Percentiles rank a stretch among this genome's conserved stretches.
These are phyloP conservation scores for Eutrema yunnanense DNA, from an alignment of 345 rosid genomes.

Conservation along the genomic window DNA sequence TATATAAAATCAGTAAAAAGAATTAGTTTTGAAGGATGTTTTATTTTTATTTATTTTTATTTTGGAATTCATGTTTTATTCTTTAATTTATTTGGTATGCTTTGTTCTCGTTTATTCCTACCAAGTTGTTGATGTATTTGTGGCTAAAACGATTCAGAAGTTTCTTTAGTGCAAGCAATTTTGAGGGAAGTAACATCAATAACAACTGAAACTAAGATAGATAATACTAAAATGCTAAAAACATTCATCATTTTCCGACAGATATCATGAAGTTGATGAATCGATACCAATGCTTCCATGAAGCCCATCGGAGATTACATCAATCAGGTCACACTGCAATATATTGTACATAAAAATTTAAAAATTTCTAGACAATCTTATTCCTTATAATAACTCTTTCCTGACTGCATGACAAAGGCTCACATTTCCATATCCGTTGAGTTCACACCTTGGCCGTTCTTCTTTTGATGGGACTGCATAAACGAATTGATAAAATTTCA, in stretches of 20 bases:
- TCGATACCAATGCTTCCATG: slow-evolving; percentile 6
- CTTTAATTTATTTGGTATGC: too few species aligned
- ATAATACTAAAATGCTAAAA: background rate
- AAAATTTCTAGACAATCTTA: background rate
- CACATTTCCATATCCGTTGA: slow-evolving; percentile 34
- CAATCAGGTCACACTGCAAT: slow-evolving; percentile 13
- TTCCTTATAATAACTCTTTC: background rate
- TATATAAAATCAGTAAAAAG: too few species aligned
- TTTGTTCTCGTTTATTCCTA: too few species aligned
- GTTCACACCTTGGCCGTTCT: slow-evolving; percentile 20
- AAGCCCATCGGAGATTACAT: slow-evolving; percentile 14
- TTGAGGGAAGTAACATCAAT: slow-evolving; percentile 4
- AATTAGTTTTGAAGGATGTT: too few species aligned
- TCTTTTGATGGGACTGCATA: slow-evolving; percentile 26
- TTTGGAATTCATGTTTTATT: too few species aligned
- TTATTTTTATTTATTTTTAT: too few species aligned
- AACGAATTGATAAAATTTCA: background rate
- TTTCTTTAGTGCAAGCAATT: background rate
- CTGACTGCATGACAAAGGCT: slow-evolving; percentile 15
- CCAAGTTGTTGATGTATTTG: too few species aligned
- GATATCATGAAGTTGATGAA: slow-evolving; percentile 9
- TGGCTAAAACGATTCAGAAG: background rate
- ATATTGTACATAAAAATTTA: background rate
- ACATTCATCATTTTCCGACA: slow-evolving; percentile 15
- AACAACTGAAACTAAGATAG: background rate